Conservation (phyloP, 345 rosid species). For the Populus davidiana region DNA sequence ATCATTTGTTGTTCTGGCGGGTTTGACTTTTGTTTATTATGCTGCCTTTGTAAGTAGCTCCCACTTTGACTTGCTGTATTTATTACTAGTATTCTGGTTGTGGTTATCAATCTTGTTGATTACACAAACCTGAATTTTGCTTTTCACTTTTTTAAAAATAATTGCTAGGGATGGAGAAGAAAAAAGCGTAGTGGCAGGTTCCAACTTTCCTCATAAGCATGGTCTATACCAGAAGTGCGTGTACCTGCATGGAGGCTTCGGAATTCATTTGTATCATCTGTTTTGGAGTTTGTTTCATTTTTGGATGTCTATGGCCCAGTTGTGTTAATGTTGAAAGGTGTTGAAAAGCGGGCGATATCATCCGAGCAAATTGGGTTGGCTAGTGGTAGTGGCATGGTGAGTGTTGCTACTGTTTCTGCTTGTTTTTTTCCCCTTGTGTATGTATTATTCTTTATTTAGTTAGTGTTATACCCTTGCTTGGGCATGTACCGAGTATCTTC, state of each 20-base stretch:
- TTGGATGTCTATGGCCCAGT: slow-evolving; percentile 15
- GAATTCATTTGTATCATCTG: slow-evolving; percentile 10
- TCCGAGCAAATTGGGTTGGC: no score
- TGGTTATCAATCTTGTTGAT: neutral
- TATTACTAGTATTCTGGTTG: neutral
- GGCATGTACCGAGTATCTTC: slow-evolving; percentile 25
- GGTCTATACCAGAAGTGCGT: slow-evolving; percentile 15
- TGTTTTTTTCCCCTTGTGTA: slow-evolving; percentile 16
- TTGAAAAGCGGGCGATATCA: slow-evolving; percentile 22
- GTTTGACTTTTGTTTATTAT: slow-evolving; percentile 80
- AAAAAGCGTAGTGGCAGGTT: slow-evolving; percentile 72
- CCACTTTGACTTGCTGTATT: neutral
- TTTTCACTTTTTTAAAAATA: neutral
- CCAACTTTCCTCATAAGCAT: slow-evolving; percentile 62
- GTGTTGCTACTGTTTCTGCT: slow-evolving; percentile 19
- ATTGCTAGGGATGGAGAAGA: slow-evolving; percentile 85
- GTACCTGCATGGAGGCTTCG: slow-evolving; percentile 11
- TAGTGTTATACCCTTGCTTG: slow-evolving; percentile 20
- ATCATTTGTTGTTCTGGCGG: slow-evolving; percentile 72
- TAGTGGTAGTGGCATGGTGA: slow-evolving; percentile 18
- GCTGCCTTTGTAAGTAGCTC: slow-evolving; percentile 70
- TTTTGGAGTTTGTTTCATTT: slow-evolving; percentile 13
- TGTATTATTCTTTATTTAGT: slow-evolving; percentile 39
- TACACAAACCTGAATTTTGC: neutral
- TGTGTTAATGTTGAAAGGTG: slow-evolving; percentile 15